Evolutionary conservation across 495 filamentous ascomycete genomes (phyloP), one percentile per base, ranked within the genome.

Genomic region (Sabuloglossum arenarium): DNA sequence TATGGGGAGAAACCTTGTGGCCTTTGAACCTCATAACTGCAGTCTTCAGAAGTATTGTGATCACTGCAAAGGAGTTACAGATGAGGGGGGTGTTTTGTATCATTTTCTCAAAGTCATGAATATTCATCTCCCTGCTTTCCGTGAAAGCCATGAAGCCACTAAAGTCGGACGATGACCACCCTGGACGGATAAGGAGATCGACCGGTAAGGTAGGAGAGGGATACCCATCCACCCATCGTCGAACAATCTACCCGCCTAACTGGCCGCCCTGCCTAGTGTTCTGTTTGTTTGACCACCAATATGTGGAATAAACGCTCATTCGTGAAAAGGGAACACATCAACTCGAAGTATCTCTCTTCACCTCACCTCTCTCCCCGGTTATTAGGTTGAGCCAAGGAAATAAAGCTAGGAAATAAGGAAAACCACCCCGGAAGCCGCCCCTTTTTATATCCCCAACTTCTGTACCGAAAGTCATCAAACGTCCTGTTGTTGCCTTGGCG

Each of bases 341-440:
- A 49, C 45, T 49, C 8, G 19, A 49, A 24, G 45, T 16, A 49
- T 49, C 45, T 49, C 45, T 49, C 45, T 49, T 24, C 45, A 49
- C 45, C 45, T 49, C 45, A 24, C 45, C 45, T 49, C 45, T 49
- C 45, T 49, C 45, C 45, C 45, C 45, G 19, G 11, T 49, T 6
- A 49, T 49, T 49, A 49, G 45, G 11, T 9, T 49, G 21, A 16
- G 5, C 45, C 21, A 49, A 49, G 25, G 45, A 49, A 49, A 49
- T 49, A 49, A 49, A 49, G 45, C 45, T 49, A 49, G 45, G 45
- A 49, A 49, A 49, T 49, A 49, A 49, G 19, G 45, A 49, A 49
- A 49, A 49, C 45, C 45, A 49, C 45, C 45, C 45, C 45, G 45
- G 45, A 49, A 49, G 45, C 45, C 45, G 45, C 45, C 45, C 34